Conservation (phyloP, 345 rosid species). For the Cardamine occulta region DNA sequence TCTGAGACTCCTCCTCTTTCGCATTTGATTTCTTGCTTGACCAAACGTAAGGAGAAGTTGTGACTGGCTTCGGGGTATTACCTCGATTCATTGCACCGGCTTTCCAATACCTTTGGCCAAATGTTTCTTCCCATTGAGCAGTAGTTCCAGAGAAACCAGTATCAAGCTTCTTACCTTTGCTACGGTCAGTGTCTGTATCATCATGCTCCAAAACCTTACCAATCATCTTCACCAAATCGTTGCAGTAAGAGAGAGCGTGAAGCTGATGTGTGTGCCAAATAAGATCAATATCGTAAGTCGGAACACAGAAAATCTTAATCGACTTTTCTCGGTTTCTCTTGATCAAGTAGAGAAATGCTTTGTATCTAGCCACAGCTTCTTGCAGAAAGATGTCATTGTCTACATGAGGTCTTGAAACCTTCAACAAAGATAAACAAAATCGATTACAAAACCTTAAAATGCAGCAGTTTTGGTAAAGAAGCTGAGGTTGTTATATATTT, state of each 20-base stretch:
- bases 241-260: constrained; percentile 76
- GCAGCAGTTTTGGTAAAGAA: not conserved
- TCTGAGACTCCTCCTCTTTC: constrained; percentile 47
- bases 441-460: not conserved
- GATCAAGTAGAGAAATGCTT: constrained; percentile 87
- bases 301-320: constrained; percentile 74
- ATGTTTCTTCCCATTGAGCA: constrained; percentile 84
- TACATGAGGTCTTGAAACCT: constrained; percentile 79
- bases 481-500: not conserved
- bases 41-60: constrained; percentile 50
- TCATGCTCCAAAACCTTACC: constrained; percentile 91
- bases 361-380: constrained; percentile 89
- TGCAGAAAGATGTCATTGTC: constrained; percentile 66
- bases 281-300: constrained; percentile 95
- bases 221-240: constrained; percentile 57
- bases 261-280: constrained; percentile 99
- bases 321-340: constrained; percentile 78
- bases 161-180: constrained; percentile 89
- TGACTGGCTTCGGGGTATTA: constrained; percentile 63
- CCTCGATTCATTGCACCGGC: constrained; percentile 97
- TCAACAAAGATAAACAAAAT: constrained; percentile 1
- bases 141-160: constrained; percentile 88
- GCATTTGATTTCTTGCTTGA: constrained; percentile 44
- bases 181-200: constrained; percentile 87
- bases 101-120: constrained; percentile 81